A percentile compares a stretch with the other conserved stretches of the same genome.
phyloP scores from a whole-genome alignment of 345 rosid genomes.

The sweet orange (Citrus sinensis) region DVS_A1.0 CM039166.1:12848001-12848500 shows the following conservation, averaged over 20 bases:
- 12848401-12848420: no score
- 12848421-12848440: no score
- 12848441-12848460: no score
- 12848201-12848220: slow-evolving; percentile 3
- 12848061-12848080: slow-evolving; percentile 24
- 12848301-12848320: no score
- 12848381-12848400: no score
- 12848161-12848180: slow-evolving; percentile 12
- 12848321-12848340: no score
- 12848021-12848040: slow-evolving; percentile 15
- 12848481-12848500: no score
- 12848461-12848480: no score
- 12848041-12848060: slow-evolving; percentile 18
- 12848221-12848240: neutral
- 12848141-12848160: neutral
- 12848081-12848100: slow-evolving; percentile 20
- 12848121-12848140: no score
- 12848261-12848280: neutral
- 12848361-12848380: no score
- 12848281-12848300: no score
- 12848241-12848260: neutral
- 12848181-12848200: neutral
- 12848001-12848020: neutral
- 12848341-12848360: no score
- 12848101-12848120: slow-evolving; percentile 3